Evolutionary conservation across 148 eudicot species (phyloP).

Genomic region (Chenopodium quinoa): DNA sequence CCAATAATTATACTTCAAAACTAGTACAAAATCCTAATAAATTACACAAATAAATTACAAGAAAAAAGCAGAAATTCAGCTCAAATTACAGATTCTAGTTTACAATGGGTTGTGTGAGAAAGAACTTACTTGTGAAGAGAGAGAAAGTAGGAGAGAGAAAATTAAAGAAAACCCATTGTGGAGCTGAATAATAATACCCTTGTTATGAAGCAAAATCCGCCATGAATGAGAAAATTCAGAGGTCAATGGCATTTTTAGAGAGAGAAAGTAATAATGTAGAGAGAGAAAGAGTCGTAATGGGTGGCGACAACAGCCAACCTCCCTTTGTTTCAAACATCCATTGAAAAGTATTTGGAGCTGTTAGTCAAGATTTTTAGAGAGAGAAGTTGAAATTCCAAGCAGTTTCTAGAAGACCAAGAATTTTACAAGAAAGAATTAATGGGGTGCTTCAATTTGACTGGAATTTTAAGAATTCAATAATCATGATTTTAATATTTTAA

Average conservation of each 20-base stretch:
- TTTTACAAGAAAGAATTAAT: no score
- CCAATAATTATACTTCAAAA: slow-evolving; percentile 4
- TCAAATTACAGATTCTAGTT: neutral
- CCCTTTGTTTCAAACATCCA: neutral
- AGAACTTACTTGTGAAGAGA: slow-evolving; percentile 27
- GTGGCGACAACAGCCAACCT: slow-evolving; percentile 41
- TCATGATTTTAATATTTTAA: neutral
- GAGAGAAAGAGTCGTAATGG: slow-evolving; percentile 40
- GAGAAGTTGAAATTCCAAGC: neutral
- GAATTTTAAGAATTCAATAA: neutral
- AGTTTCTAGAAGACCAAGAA: neutral
- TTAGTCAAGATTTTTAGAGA: neutral
- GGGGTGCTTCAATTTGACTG: neutral
- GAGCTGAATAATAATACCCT: slow-evolving; percentile 1
- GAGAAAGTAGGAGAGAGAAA: slow-evolving; percentile 13
- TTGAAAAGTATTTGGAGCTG: slow-evolving; percentile 17
- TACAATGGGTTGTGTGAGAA: slow-evolving; percentile 14
- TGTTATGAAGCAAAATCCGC: slow-evolving; percentile 2
- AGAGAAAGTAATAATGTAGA: slow-evolving; percentile 13
- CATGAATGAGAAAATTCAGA: slow-evolving; percentile 25
- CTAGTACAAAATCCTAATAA: neutral
- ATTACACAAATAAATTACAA: neutral
- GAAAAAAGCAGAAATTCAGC: neutral
- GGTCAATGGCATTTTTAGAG: slow-evolving; percentile 44
- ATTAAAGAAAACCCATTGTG: slow-evolving; percentile 11